Evolutionary conservation across 2,329 filamentous ascomycete species (phyloP).

Genomic region (Xylariaceae sp.): DNA sequence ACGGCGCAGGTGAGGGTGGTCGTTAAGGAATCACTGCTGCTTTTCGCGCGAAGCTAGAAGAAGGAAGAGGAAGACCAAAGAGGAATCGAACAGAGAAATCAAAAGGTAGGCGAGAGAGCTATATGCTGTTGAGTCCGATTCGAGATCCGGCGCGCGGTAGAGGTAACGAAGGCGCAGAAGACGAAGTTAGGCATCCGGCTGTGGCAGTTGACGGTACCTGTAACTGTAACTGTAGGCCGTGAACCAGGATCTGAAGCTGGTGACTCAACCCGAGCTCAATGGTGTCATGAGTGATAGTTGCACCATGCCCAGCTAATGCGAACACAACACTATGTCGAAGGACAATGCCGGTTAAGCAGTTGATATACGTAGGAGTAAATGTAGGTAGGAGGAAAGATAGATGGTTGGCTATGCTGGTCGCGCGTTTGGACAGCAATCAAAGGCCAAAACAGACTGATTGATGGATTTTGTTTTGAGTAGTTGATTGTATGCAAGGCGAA

Average conservation of each 20-base stretch:
- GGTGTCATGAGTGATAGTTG: constrained; percentile 34
- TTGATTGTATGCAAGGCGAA: constrained; percentile 12
- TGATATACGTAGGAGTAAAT: constrained; percentile 13
- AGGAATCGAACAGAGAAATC: constrained; percentile 1
- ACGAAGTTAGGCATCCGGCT: constrained; percentile 31
- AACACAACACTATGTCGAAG: constrained; percentile 1
- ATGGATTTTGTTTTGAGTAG: too few species aligned
- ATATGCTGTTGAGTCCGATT: constrained; percentile 25
- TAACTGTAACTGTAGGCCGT: constrained; percentile 23
- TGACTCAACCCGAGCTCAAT: constrained; percentile 40
- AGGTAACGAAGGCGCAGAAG: constrained; percentile 16
- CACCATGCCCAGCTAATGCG: constrained; percentile 34
- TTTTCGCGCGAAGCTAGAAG: constrained; percentile 2
- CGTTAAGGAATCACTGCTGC: constrained; percentile 4
- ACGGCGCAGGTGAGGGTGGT: background rate
- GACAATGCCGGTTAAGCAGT: constrained; percentile 4
- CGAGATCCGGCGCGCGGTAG: constrained; percentile 33
- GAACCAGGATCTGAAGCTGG: constrained; percentile 35
- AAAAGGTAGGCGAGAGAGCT: background rate
- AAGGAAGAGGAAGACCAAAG: constrained; percentile 9
- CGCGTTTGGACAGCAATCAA: constrained; percentile 9
- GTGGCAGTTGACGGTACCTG: constrained; percentile 12
- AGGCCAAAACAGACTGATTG: constrained; percentile 2
- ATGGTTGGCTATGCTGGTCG: constrained; percentile 9
- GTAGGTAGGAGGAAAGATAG: constrained; percentile 8